phyloP scores from a whole-genome alignment of 192 early-diverging fungal species.

The Rhizophagus clarus region DNA sequence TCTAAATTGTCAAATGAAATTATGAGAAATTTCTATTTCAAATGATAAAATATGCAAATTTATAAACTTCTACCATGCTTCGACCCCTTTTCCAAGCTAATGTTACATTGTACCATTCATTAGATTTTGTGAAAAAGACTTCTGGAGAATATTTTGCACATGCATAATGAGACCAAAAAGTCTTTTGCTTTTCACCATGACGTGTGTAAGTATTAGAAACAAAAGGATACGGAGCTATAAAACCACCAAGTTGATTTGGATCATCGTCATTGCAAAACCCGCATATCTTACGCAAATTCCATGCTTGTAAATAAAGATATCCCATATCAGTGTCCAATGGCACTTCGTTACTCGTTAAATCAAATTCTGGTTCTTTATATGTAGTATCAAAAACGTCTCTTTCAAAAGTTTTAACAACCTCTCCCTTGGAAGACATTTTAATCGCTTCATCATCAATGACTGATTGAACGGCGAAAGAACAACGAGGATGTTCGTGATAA shows the following conservation, averaged over 20 bases:
- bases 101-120: constrained; percentile 85
- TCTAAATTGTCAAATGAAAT: constrained; percentile 35
- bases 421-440: constrained; percentile 54
- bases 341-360: constrained; percentile 37
- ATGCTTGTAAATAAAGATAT: constrained; percentile 50
- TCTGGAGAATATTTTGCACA: constrained; percentile 88
- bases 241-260: constrained; percentile 45
- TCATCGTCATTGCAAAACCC: constrained; percentile 73
- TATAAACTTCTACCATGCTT: constrained; percentile 56
- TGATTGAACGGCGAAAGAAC: constrained; percentile 75
- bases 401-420: constrained; percentile 61
- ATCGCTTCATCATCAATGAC: constrained; percentile 65
- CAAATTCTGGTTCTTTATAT: constrained; percentile 34
- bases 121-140: constrained; percentile 67
- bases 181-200: constrained; percentile 54
- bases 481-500: constrained; percentile 75
- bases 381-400: constrained; percentile 55
- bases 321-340: constrained; percentile 50
- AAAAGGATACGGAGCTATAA: constrained; percentile 68
- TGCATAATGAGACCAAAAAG: constrained; percentile 84
- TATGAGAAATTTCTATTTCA: not conserved
- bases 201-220: constrained; percentile 52
- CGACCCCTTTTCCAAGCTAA: constrained; percentile 72
- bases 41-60: not conserved
- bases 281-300: constrained; percentile 59